Conservation (phyloP, 345 rosid genomes). For the Brassica carinata region DNA sequence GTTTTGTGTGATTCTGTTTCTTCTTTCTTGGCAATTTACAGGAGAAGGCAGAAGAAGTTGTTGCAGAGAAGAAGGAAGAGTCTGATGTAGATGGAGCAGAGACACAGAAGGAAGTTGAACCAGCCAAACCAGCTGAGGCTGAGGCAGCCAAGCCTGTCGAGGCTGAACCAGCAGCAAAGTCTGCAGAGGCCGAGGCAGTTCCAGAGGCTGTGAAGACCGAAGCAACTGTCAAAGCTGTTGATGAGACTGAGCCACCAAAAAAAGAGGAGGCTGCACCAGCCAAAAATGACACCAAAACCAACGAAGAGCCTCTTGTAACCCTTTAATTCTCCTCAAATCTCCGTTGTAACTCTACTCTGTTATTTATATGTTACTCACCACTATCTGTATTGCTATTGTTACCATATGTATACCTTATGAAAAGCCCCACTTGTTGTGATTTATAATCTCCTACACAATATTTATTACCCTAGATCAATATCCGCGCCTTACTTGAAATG, state of each 20-base stretch:
- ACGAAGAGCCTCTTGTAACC: conserved; percentile 45
- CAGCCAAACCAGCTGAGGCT: conserved; percentile 23
- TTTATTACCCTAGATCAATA: background rate
- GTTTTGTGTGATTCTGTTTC: conserved; percentile 1
- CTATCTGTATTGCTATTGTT: conserved; percentile 14
- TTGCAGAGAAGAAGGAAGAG: conserved; percentile 39
- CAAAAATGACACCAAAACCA: conserved; percentile 29
- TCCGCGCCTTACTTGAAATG: too few relatives aligned
- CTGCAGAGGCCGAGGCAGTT: conserved; percentile 24
- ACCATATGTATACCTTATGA: background rate
- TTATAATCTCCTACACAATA: background rate
- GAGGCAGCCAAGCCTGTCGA: conserved; percentile 13
- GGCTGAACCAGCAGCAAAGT: background rate
- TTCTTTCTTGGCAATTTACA: conserved; percentile 12
- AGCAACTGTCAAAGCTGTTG: conserved; percentile 30
- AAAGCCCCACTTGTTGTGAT: conserved; percentile 2
- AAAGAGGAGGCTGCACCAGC: conserved; percentile 36
- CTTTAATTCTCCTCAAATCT: conserved; percentile 35
- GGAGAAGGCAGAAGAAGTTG: conserved; percentile 41
- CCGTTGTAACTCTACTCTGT: conserved; percentile 1
- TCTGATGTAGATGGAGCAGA: conserved; percentile 48
- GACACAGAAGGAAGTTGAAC: conserved; percentile 43
- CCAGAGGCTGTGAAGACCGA: conserved; percentile 32
- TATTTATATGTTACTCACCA: conserved; percentile 13
- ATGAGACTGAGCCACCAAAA: conserved; percentile 34